Evolutionary conservation across 352 stramenopile genomes (phyloP), one percentile per base, ranked within the genome.

Genomic region (Phytophthora citricola): DNA sequence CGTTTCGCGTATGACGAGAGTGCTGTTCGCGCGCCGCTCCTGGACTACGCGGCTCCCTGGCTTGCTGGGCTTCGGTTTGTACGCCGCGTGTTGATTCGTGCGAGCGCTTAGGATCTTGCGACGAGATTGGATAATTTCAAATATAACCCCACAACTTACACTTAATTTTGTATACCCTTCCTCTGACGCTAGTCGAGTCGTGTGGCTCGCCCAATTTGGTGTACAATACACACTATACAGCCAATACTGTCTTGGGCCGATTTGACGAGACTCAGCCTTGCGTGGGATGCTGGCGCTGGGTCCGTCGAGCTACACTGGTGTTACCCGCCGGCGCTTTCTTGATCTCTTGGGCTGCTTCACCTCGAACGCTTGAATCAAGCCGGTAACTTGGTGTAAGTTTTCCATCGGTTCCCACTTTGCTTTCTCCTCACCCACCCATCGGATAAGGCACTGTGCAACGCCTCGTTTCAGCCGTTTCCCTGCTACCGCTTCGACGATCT

Each of bases 401-500:
- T 31, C 41, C 7, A 48, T 17, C 20, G 41, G 41, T 24, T 48
- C 41, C 41, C 41, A 48, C 4, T 2, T 48, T 5, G 41, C 9
- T 11, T 34, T 34, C 7, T 8, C 5, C 8, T 48, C 41, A 48
- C 41, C 20, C 41, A 48, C 20, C 41, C 41, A 48, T 17, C 27
- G 26, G 9, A 48, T 48, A 17, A 31, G n/a, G 27, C 41, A 53
- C 32, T 45, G 32, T 26, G 24, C n/a, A 1, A 6, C 0, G 9
- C 32, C 48, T 10, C 10, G 5, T 2, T 7, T 5, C 29, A 11
- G 5, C 36, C 36, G 34, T 34, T 58, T 47, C 4, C 29, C 29
- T 4, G 39, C 14, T 10, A 58, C 8, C 14, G 50, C 36, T 31
- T 52, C 40, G 15, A 60, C 52, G 27, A 51, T 9, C 11, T 60